Evolutionary conservation across 208 protist species (phyloP), one percentile per base, ranked within the genome.

Genomic region (Trypanosoma vivax): DNA sequence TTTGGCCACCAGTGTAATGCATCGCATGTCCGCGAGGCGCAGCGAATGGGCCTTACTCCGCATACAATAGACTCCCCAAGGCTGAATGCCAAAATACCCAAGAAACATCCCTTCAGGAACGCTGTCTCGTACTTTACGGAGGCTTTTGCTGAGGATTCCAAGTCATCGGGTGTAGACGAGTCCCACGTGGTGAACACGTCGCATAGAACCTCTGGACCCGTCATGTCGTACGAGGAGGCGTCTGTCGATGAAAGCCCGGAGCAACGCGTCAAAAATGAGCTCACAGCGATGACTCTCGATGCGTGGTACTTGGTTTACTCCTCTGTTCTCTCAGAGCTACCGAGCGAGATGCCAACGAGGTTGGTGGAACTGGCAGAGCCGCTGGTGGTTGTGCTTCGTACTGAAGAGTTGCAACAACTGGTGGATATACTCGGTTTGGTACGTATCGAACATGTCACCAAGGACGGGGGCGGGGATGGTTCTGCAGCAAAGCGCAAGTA

Each of bases 221-320:
- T n/a, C n/a, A n/a, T n/a, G n/a, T n/a, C n/a, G 9, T 18, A 31
- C 28, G 47, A 27, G 38, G 37, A 25, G 3, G 30, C 38, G 18
- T 16, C 13, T 29, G 33, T 48, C 18, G 51, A 42, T 0, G 56
- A 64, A 23, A 40, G 46, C 13, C 6, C 42, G 10, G 54, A 50
- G 10, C 59, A 71, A 13, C 50, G 69, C 28, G 79, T 88, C 33
- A 52, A 70, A 39, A 68, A 64, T 31, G 85, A 90, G 65, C 73
- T 92, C 13, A 59, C 68, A 11, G 80, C 81, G 0, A 61, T 89
- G 47, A 81, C 85, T 16, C 83, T 92, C 67, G 85, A 92, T 43
- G 75, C 81, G 56, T 92, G 85, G 81, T 89, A 92, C 61, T 74
- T 52, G 16, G 74, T 83, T 2, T 92, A 92, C 71, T 89, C 80